Evolutionary conservation across 257 asterid species (phyloP).

Genomic region (Prunella vulgaris): DNA sequence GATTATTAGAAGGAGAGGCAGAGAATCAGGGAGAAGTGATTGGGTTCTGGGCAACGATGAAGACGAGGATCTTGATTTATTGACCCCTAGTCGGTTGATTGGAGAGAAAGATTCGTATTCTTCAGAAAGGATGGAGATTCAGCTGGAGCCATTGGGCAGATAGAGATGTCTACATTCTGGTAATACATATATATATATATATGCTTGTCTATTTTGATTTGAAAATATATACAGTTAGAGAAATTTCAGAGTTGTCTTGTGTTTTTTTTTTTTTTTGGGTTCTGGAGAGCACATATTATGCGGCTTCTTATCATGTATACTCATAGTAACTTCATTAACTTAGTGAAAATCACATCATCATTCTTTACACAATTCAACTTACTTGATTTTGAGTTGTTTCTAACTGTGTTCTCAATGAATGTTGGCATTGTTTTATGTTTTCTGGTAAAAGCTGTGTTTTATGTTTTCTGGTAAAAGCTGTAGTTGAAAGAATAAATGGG

Average conservation of each 20-base stretch:
- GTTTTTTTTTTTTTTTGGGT: slow-evolving; percentile 13
- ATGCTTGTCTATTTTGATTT: slow-evolving; percentile 20
- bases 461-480: background rate
- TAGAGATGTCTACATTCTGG: slow-evolving; percentile 27
- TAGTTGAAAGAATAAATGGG: background rate
- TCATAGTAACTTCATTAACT: slow-evolving; percentile 32
- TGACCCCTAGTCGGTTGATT: slow-evolving; percentile 38
- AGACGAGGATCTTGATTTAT: slow-evolving; percentile 67
- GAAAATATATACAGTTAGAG: slow-evolving; percentile 22
- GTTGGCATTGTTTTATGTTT: background rate
- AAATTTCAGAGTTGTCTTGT: background rate
- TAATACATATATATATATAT: slow-evolving; percentile 5
- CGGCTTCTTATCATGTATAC: slow-evolving; percentile 33
- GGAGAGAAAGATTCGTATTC: slow-evolving; percentile 46
- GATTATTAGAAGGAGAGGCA: slow-evolving; percentile 43
- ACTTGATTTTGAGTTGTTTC: background rate
- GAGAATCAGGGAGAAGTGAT: slow-evolving; percentile 54
- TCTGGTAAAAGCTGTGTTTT: background rate
- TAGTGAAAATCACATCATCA: slow-evolving; percentile 25
- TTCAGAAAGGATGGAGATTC: slow-evolving; percentile 81
- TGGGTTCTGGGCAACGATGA: slow-evolving; percentile 88
- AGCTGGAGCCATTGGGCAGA: slow-evolving; percentile 76
- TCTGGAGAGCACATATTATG: slow-evolving; percentile 27
- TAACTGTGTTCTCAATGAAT: background rate
- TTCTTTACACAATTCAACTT: slow-evolving; percentile 16